Base-by-base conservation (phyloP, 495 filamentous ascomycete species). In the Annulohypoxylon moriforme region DNA sequence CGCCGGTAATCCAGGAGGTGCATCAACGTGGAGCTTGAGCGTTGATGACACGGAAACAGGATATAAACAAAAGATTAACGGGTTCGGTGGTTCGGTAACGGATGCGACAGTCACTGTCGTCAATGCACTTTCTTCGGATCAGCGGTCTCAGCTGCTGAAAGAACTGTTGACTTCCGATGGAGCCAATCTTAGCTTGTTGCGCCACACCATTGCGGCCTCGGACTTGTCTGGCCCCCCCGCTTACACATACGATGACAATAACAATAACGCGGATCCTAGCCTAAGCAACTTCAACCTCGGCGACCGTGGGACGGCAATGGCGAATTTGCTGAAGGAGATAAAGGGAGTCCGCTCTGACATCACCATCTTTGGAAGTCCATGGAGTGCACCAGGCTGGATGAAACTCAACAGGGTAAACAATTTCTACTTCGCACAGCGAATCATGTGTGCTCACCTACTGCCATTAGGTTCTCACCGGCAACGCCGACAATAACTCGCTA, bases 341-440 rank as follows among this genome's bases (percentile, higher is more conserved):
- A 81, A 80, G 46, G 40, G 56, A 47, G 58, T 81, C 40, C 78
- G 81, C 27, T 68, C 81, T 9, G 69, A 75, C 10, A 67, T 78
- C 4, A 80, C 74, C 1, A 80, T 88, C 33, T 70, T 88, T 27
- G 86, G 86, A 1, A 82, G 85, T 10, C 78, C 85, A 0, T 89
- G 87, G 87, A 83, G 80, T 46, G 76, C 85, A 0, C 87, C 87
- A 0, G 86, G 82, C 0, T 89, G 87, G 86, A 88, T 89, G 86
- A 87, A 89, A 71, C 63, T 85, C 22, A 85, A 87, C 59, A 77
- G 80, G 22, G 84, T 82, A 56, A 61, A 50, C 44, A 2, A 60
- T 20, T 16, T 24, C 16, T 0, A 24, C 8, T 29, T 27, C 18
- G 50, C 49, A 29, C 14, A 8, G 13, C 14, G 14, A 34, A 8